phyloP scores from a whole-genome alignment of 2,329 filamentous ascomycete species.

The Paracorniculantispora psalliotae region DNA sequence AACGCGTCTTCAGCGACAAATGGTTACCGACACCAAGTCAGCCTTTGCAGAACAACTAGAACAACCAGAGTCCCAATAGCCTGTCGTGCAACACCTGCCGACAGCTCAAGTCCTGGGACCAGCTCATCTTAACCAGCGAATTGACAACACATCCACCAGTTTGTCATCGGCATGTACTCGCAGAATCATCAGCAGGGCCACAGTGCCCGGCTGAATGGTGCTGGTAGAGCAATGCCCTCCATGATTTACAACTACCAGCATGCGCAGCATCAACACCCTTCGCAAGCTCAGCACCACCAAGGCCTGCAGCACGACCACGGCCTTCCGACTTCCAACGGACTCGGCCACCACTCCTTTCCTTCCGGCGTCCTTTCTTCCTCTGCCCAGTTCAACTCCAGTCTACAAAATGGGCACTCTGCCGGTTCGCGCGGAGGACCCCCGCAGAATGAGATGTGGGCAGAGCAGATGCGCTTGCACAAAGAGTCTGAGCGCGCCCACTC shows the following conservation, averaged over 20 bases:
- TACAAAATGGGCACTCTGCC: slow-evolving; percentile 54
- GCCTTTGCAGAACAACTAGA: slow-evolving; percentile 14
- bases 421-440: slow-evolving; percentile 47
- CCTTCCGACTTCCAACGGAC: slow-evolving; percentile 48
- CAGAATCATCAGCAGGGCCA: slow-evolving; percentile 69
- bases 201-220: slow-evolving; percentile 66
- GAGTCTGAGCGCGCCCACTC: slow-evolving; percentile 67
- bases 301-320: slow-evolving; percentile 55
- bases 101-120: slow-evolving; percentile 17
- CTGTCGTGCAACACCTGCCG: slow-evolving; percentile 20
- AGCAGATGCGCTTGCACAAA: slow-evolving; percentile 77
- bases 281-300: slow-evolving; percentile 60
- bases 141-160: neutral
- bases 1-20: slow-evolving; percentile 19
- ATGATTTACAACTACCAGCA: slow-evolving; percentile 68
- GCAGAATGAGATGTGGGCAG: slow-evolving; percentile 72
- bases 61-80: slow-evolving; percentile 11
- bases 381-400: slow-evolving; percentile 51
- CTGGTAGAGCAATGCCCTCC: slow-evolving; percentile 51
- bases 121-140: slow-evolving; percentile 1
- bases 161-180: slow-evolving; percentile 60
- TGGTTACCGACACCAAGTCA: slow-evolving; percentile 19
- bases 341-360: slow-evolving; percentile 38
- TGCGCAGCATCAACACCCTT: slow-evolving; percentile 56
- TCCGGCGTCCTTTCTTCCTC: slow-evolving; percentile 54